Evolutionary conservation across 2,329 filamentous ascomycete genomes (phyloP).

Genomic region (Blumeria graminis): DNA sequence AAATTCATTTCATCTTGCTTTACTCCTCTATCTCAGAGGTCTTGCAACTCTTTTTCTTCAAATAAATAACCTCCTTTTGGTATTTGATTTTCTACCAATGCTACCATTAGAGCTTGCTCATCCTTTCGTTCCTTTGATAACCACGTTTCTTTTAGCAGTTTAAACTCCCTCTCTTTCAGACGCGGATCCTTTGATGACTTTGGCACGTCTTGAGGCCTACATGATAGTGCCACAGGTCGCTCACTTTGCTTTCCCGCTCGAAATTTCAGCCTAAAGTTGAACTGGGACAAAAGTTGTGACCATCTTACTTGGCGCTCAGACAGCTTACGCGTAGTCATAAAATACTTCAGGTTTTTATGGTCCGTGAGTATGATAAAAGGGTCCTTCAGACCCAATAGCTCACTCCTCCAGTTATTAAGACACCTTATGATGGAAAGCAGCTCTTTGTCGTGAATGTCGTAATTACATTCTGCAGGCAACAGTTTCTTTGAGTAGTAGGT

Average conservation of each 20-base stretch:
- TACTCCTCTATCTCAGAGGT: neutral
- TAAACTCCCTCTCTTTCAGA: neutral
- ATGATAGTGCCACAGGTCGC: neutral
- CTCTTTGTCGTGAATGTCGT: neutral
- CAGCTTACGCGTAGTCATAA: neutral
- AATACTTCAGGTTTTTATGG: neutral
- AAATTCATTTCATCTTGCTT: neutral
- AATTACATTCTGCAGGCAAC: neutral
- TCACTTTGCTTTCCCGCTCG: neutral
- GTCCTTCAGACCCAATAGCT: neutral
- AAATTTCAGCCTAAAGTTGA: neutral
- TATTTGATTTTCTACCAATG: neutral
- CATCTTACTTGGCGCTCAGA: neutral
- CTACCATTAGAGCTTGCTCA: neutral
- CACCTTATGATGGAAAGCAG: neutral
- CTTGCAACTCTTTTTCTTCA: neutral
- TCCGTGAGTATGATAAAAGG: neutral
- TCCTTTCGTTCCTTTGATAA: neutral
- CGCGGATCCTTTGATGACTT: neutral
- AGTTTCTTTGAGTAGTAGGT: neutral
- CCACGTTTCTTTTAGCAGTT: neutral
- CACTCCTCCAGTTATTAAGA: neutral
- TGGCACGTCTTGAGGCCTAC: neutral
- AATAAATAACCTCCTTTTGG: neutral
- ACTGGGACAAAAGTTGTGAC: neutral